phyloP scores from a whole-genome alignment of 257 asterid species.

The Ehretia macrophylla region DNA sequence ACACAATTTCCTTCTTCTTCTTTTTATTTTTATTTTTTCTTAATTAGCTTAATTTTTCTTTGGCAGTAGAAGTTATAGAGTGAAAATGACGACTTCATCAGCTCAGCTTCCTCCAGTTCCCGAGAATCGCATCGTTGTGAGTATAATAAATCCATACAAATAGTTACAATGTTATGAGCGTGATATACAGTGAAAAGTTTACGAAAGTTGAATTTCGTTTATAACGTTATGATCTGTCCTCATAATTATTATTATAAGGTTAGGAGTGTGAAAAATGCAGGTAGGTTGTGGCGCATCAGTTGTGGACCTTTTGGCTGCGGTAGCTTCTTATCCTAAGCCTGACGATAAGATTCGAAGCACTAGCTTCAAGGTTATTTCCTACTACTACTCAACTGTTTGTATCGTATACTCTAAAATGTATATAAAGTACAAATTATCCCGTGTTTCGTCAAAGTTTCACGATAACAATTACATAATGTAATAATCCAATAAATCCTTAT shows the following conservation, averaged over 20 bases:
- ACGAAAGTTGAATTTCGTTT: too few relatives aligned
- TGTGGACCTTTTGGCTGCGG: constrained; percentile 76
- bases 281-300: constrained; percentile 63
- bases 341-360: constrained; percentile 90
- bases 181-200: too few relatives aligned
- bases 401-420: neutral
- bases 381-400: neutral
- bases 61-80: constrained; percentile 12
- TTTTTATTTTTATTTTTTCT: too few relatives aligned
- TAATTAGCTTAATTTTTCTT: neutral
- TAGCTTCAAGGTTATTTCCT: constrained; percentile 50
- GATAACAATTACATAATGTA: neutral
- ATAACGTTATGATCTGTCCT: too few relatives aligned
- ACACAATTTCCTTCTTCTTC: neutral
- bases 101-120: constrained; percentile 48
- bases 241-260: neutral
- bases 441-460: neutral
- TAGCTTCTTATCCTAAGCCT: constrained; percentile 87
- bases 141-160: neutral
- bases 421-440: neutral
- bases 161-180: neutral
- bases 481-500: too few relatives aligned
- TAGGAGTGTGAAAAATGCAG: constrained; percentile 30
- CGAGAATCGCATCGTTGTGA: constrained; percentile 56
- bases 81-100: constrained; percentile 40